These are phyloP conservation scores for Hyphodiscus sp. DNA, from an alignment of 2,329 filamentous ascomycete species.

Conservation along the genomic window DNA sequence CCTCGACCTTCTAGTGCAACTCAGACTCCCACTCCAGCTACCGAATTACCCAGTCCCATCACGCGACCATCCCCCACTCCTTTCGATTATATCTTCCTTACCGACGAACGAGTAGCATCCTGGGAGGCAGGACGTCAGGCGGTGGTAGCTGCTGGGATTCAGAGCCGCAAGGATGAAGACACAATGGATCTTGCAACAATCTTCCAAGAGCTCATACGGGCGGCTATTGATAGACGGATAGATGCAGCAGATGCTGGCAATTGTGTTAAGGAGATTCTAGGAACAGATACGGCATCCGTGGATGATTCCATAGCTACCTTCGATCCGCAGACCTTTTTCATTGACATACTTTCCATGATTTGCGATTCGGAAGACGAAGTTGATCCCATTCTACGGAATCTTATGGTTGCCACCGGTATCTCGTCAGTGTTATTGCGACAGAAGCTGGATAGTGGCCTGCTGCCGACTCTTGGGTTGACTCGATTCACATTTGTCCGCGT, in stretches of 20 bases:
- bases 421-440: conserved; percentile 67
- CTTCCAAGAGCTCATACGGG: conserved; percentile 79
- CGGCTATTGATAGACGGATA: conserved; percentile 64
- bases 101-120: conserved; percentile 55
- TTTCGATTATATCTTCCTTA: conserved; percentile 72
- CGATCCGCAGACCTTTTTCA: conserved; percentile 64
- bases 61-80: conserved; percentile 23
- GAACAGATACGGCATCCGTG: conserved; percentile 42
- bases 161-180: conserved; percentile 62
- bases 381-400: conserved; percentile 50
- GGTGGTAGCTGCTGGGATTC: conserved; percentile 57
- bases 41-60: conserved; percentile 26
- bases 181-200: conserved; percentile 61
- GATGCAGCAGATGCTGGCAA: conserved; percentile 62
- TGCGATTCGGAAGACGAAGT: conserved; percentile 55
- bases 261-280: conserved; percentile 68
- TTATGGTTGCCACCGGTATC: conserved; percentile 68
- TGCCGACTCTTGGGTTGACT: conserved; percentile 73
- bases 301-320: conserved; percentile 46
- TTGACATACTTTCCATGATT: conserved; percentile 76
- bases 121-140: conserved; percentile 68
- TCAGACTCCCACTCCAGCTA: conserved; percentile 23
- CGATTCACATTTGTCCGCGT: conserved; percentile 78
- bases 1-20: conserved; percentile 24
- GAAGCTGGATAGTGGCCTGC: conserved; percentile 70